Base-by-base conservation (phyloP, 2,329 filamentous ascomycete genomes). In the Colletotrichum truncatum region DNA sequence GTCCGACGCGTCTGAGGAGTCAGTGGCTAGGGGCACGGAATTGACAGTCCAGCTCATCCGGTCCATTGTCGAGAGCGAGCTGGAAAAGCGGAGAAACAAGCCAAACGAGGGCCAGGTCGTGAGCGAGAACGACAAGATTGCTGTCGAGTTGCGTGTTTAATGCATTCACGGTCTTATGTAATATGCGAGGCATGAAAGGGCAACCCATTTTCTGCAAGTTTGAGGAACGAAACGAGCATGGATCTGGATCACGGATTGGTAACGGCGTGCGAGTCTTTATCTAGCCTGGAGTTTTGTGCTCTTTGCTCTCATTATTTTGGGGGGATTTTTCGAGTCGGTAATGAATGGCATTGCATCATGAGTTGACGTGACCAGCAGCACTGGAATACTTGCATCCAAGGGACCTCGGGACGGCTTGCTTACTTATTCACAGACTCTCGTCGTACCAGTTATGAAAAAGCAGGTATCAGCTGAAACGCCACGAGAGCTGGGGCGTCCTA, bases 11-110 rank as follows among this genome's bases (percentile, higher is more conserved):
- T 82, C 86, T 21, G 80, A 86, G 34, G 77, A 79, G 18, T 77
- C 77, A 14, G 71, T 90, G 10, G 73, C 74, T 23, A 77, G 74
- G 3, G 89, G 88, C 4, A 80, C 78, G n/a, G 81, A 85, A 63
- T 73, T 89, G 34, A 77, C 82, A 3, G 56, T 87, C 45, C 83
- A 85, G 70, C 73, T 91, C 66, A 84, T 91, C 61, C 78, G 85
- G 67, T 82, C 86, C 7, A 79, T 90, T 63, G 85, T 82, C 25
- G 85, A 88, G 76, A 83, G 82, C 70, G 82, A 85, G 72, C 51
- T 78, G 56, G 66, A 51, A 28, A 69, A 66, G 32, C 69, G 67
- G 67, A 67, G 39, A 51, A 16, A 23, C 11, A 30, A 54, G 12
- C 23, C n/a, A 7, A 36, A 32, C 5, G 58, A 23, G n/a, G 56